Percentiles rank a stretch among this genome's conserved stretches.
Evolutionary conservation across 2,329 filamentous ascomycete species (phyloP).

Genomic region (Penicillium sp.): DNA sequence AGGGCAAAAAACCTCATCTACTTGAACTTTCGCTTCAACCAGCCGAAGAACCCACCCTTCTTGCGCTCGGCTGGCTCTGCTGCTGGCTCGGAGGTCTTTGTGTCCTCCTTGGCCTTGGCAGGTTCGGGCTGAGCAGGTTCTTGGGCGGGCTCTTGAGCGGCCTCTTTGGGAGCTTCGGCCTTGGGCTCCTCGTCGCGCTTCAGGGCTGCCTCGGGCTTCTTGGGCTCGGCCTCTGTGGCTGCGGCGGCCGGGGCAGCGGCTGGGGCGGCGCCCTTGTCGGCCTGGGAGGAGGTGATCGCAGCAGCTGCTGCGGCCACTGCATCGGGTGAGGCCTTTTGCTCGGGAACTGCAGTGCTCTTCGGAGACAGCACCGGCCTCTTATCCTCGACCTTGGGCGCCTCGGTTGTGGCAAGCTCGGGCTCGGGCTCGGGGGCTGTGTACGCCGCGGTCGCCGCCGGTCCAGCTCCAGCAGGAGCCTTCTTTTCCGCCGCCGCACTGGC

Average conservation of each 20-base stretch:
- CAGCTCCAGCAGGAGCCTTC: constrained; percentile 19
- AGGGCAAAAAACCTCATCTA: not conserved
- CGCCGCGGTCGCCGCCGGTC: constrained; percentile 23
- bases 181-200: constrained; percentile 26
- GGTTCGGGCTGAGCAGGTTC: constrained; percentile 3
- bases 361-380: constrained; percentile 5
- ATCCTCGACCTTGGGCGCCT: constrained; percentile 11
- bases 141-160: constrained; percentile 2
- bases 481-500: constrained; percentile 17
- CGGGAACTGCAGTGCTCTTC: constrained; percentile 5
- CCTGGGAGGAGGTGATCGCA: constrained; percentile 20
- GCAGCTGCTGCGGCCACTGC: constrained; percentile 23
- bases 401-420: constrained; percentile 5
- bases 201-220: constrained; percentile 24
- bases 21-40: constrained; percentile 22
- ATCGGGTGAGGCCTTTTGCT: constrained; percentile 18
- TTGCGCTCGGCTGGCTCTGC: constrained; percentile 42
- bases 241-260: constrained; percentile 7
- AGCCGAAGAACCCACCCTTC: constrained; percentile 24
- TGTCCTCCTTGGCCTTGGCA: constrained; percentile 1
- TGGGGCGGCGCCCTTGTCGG: constrained; percentile 17
- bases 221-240: constrained; percentile 14
- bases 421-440: constrained; percentile 20
- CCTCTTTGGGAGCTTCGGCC: constrained; percentile 6
- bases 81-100: constrained; percentile 2